Evolutionary conservation across 306 rosid genomes (phyloP).

Genomic region (Luffa acutangula): DNA sequence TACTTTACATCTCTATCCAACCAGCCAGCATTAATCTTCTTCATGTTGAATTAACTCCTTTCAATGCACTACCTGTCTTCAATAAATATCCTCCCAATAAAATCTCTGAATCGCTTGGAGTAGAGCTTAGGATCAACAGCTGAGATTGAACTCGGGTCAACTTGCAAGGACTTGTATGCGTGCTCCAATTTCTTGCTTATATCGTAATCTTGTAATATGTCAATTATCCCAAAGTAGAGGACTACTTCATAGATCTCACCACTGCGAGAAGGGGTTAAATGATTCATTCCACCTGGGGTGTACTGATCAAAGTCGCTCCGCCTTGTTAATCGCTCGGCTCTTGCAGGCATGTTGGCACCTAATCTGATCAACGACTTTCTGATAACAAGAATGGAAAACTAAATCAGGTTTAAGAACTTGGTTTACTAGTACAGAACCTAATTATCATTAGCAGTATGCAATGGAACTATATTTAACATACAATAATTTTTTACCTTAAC

Average conservation of each 20-base stretch:
- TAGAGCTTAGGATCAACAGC: constrained; percentile 97
- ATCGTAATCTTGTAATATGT: constrained; percentile 89
- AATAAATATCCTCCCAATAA: constrained; percentile 63
- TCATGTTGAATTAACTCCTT: background rate
- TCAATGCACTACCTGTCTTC: constrained; percentile 55
- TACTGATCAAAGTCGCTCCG: constrained; percentile 80
- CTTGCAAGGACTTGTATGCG: constrained; percentile 87
- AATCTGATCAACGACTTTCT: constrained; percentile 79
- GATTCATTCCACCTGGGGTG: constrained; percentile 46
- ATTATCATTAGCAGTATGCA: background rate
- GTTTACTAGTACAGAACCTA: background rate
- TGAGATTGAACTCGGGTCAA: constrained; percentile 69
- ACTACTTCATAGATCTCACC: constrained; percentile 66
- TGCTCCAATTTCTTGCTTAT: constrained; percentile 95
- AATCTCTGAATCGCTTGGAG: constrained; percentile 82
- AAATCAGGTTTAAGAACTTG: background rate
- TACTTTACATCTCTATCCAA: background rate
- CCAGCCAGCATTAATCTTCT: background rate
- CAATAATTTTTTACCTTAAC: background rate
- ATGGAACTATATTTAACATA: background rate
- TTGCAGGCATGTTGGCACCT: constrained; percentile 95
- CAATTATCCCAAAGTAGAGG: constrained; percentile 83
- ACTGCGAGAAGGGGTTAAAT: constrained; percentile 45
- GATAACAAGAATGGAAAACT: constrained; percentile 18
- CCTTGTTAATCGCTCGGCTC: constrained; percentile 79